Evolutionary conservation across 2,329 filamentous ascomycete species (phyloP).

Genomic region (Fusarium cicatricum): DNA sequence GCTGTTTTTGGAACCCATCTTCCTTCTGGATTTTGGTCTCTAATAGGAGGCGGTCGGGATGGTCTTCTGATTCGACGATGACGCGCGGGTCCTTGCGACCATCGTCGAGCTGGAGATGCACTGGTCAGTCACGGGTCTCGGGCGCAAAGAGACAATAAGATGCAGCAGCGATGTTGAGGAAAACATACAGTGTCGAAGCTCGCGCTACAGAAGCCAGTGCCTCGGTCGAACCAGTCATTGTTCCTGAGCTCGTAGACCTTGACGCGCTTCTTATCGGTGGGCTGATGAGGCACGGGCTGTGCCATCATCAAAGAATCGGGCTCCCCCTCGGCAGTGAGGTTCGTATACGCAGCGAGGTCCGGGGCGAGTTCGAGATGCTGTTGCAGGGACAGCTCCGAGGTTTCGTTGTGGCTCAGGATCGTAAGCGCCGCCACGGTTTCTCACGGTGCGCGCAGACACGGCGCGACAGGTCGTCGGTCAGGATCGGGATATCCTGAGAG

Average conservation of each 20-base stretch:
- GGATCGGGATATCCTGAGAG: conserved; percentile 18
- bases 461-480: conserved; percentile 37
- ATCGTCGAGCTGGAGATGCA: conserved; percentile 58
- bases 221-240: conserved; percentile 99
- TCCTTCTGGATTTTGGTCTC: conserved; percentile 92
- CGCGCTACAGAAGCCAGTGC: conserved; percentile 93
- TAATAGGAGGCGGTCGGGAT: conserved; percentile 81
- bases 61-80: conserved; percentile 91
- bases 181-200: conserved; percentile 73
- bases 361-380: conserved; percentile 66
- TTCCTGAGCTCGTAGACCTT: conserved; percentile 99
- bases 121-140: conserved; percentile 39
- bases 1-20: conserved; percentile 97
- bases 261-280: conserved; percentile 78
- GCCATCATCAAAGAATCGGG: conserved; percentile 74
- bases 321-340: conserved; percentile 61
- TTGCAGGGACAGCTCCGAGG: conserved; percentile 65
- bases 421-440: conserved; percentile 66
- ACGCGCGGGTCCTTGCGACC: conserved; percentile 85
- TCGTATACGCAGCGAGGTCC: conserved; percentile 59
- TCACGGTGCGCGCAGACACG: conserved; percentile 43
- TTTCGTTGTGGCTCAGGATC: conserved; percentile 60
- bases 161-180: conserved; percentile 16
- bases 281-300: conserved; percentile 74
- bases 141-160: conserved; percentile 17